These are phyloP conservation scores for Colletotrichum sp. DNA, from an alignment of 2,329 filamentous ascomycete genomes.

Conservation along the genomic window DNA sequence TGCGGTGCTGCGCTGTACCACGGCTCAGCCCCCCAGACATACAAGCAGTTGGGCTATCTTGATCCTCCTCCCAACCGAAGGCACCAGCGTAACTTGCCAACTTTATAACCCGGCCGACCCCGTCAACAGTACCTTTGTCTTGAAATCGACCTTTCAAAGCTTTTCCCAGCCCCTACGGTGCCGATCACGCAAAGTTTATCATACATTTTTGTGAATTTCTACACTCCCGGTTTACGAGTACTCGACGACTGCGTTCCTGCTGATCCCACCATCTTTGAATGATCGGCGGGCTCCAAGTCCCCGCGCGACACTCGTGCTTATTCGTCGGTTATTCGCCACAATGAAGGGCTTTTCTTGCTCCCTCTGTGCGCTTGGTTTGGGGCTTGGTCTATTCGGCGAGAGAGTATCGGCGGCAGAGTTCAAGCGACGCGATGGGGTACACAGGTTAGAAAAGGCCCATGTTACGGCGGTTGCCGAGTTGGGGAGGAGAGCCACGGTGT, in stretches of 20 bases:
- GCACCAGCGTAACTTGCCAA: constrained; percentile 8
- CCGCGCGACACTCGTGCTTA: background rate
- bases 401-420: constrained; percentile 26
- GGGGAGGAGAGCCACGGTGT: constrained; percentile 23
- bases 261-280: background rate
- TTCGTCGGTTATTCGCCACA: background rate
- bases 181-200: background rate
- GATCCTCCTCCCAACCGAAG: constrained; percentile 1
- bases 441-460: constrained; percentile 31
- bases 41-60: constrained; percentile 11
- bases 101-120: background rate
- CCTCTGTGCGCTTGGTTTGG: background rate
- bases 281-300: background rate
- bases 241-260: background rate
- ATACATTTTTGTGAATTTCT: background rate
- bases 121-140: background rate
- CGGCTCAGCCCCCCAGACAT: constrained; percentile 16
- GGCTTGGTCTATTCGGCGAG: background rate
- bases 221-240: no score
- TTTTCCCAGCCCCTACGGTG: background rate
- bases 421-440: constrained; percentile 32
- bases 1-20: constrained; percentile 12
- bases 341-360: background rate
- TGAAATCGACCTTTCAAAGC: background rate
- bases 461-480: constrained; percentile 14